Percentiles rank a stretch among this genome's conserved stretches.
Conservation (phyloP, 257 asterid species). For the Solanum virginianum region DNA sequence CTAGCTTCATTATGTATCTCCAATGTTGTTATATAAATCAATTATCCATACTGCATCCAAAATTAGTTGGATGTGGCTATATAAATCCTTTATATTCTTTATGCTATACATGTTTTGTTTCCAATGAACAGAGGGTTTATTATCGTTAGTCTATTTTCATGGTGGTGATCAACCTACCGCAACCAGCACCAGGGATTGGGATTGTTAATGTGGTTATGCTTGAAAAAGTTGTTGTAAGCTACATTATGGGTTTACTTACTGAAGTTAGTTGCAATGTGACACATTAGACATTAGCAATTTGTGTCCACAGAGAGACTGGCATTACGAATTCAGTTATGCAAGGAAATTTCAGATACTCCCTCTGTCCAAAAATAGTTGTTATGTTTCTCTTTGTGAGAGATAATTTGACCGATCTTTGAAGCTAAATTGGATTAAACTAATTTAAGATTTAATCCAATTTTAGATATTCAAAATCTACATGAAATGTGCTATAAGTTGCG, state of each 20-base stretch:
- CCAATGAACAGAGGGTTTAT: neutral
- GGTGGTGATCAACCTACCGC: neutral
- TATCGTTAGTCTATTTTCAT: neutral
- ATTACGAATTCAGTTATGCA: neutral
- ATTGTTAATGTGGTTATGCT: neutral
- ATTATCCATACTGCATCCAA: neutral
- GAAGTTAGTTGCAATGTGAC: neutral
- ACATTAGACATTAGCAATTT: neutral
- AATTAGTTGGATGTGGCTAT: neutral
- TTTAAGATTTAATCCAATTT: neutral
- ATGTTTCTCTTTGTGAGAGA: neutral
- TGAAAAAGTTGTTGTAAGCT: neutral
- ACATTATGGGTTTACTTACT: neutral
- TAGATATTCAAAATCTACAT: neutral
- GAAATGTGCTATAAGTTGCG: neutral
- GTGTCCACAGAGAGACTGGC: neutral
- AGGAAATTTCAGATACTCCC: neutral
- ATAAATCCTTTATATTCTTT: neutral
- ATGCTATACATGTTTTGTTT: neutral
- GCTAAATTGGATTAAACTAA: neutral
- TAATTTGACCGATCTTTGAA: neutral
- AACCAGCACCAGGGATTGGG: neutral
- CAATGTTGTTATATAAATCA: neutral
- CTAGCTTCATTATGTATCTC: neutral
- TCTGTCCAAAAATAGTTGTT: neutral